These are phyloP conservation scores for Hypseocharis bilobata DNA, from an alignment of 441 rosid species.

Conservation along the genomic window DNA sequence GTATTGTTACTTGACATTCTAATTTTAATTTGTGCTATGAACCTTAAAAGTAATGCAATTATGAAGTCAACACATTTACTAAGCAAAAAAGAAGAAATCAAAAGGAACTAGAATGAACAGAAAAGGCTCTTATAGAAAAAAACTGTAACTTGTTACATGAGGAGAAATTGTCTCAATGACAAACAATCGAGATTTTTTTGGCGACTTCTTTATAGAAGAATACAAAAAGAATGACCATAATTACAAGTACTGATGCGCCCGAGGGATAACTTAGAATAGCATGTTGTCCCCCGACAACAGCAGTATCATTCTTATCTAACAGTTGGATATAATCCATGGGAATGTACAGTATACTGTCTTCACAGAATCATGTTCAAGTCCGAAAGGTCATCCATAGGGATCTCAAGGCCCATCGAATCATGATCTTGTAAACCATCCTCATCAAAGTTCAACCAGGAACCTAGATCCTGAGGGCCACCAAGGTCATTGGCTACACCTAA, in stretches of 20 bases:
- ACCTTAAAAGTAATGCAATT: no score
- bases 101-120: neutral
- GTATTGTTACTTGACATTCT: no score
- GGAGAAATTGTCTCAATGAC: no score
- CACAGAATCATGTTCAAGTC: conserved; percentile 30
- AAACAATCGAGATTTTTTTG: no score
- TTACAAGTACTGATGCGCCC: conserved; percentile 33
- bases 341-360: conserved; percentile 35
- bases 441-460: conserved; percentile 36
- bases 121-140: conserved; percentile 12
- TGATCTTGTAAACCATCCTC: conserved; percentile 46
- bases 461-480: conserved; percentile 30
- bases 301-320: conserved; percentile 25
- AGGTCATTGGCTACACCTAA: conserved; percentile 25
- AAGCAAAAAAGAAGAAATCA: neutral
- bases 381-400: conserved; percentile 47
- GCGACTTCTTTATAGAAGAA: conserved; percentile 24
- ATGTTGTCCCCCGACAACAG: conserved; percentile 26
- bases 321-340: conserved; percentile 27
- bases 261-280: conserved; percentile 27
- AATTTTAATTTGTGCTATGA: no score
- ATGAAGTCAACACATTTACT: no score
- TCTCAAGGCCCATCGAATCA: conserved; percentile 37
- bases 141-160: no score
- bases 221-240: conserved; percentile 44